phyloP scores from a whole-genome alignment of 2,329 filamentous ascomycete species.

The Pyrenochaeta sp. region DNA sequence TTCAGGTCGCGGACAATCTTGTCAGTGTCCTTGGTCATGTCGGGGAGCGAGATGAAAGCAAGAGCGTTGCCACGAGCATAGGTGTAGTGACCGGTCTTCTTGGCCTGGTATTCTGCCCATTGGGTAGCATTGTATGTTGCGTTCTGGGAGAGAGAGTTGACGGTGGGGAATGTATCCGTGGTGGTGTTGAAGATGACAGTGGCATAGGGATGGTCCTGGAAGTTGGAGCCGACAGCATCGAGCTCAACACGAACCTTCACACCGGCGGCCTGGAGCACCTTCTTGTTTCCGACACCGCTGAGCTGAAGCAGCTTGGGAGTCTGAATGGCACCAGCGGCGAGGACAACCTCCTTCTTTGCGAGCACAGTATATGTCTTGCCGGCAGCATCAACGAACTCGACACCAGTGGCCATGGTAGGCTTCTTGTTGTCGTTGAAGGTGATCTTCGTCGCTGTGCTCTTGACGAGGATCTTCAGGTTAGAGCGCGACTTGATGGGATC shows the following conservation, averaged over 20 bases:
- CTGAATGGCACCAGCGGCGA: constrained; percentile 66
- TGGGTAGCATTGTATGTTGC: constrained; percentile 42
- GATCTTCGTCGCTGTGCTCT: constrained; percentile 28
- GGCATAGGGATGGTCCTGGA: constrained; percentile 41
- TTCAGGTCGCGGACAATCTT: constrained; percentile 8
- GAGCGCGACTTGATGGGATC: constrained; percentile 33
- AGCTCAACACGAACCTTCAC: constrained; percentile 35
- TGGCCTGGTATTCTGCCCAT: constrained; percentile 38
- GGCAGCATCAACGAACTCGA: constrained; percentile 24
- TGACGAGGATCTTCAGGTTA: constrained; percentile 36
- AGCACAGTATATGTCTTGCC: constrained; percentile 22
- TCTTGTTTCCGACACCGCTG: constrained; percentile 40
- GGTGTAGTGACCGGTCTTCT: constrained; percentile 43
- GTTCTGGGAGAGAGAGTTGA: constrained; percentile 32
- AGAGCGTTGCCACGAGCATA: constrained; percentile 33
- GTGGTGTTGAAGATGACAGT: constrained; percentile 32
- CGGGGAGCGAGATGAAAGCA: constrained; percentile 33
- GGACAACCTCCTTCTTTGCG: constrained; percentile 61
- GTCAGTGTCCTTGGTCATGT: constrained; percentile 24
- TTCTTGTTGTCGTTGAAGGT: constrained; percentile 24
- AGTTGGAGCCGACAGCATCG: constrained; percentile 44
- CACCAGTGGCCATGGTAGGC: constrained; percentile 21
- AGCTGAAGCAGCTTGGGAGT: constrained; percentile 60
- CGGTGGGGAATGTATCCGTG: constrained; percentile 29
- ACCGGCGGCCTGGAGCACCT: constrained; percentile 37